phyloP scores from a whole-genome alignment of 768 basidiomycete species.

The Nidula microcarpa region DNA sequence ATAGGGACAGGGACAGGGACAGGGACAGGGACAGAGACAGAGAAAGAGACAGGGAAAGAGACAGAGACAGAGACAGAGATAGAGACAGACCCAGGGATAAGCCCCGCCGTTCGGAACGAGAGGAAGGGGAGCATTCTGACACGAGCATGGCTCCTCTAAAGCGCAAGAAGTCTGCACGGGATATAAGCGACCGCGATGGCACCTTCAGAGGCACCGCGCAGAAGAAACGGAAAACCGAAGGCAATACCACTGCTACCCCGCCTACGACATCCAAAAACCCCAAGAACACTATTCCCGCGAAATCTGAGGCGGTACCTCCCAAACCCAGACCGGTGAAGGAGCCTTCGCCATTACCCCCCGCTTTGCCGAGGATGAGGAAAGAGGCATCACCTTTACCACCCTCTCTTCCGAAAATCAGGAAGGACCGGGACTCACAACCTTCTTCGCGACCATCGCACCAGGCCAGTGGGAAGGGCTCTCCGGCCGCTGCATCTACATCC shows the following conservation, averaged over 20 bases:
- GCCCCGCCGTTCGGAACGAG: slow-evolving; percentile 12
- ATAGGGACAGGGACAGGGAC: slow-evolving; percentile 4
- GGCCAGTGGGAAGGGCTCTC: slow-evolving; percentile 10
- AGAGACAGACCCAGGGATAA: slow-evolving; percentile 9
- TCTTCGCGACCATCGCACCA: slow-evolving; percentile 17
- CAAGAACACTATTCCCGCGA: slow-evolving; percentile 24
- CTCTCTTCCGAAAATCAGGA: too few species aligned
- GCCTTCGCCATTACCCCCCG: slow-evolving; percentile 11
- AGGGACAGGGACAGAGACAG: slow-evolving; percentile 4
- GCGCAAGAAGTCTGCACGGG: slow-evolving; percentile 30
- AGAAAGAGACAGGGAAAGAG: slow-evolving; percentile 9
- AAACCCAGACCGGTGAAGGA: not conserved
- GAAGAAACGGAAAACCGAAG: slow-evolving; percentile 44
- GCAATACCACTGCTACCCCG: not conserved
- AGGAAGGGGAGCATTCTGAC: slow-evolving; percentile 18
- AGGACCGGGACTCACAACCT: too few species aligned
- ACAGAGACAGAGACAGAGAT: slow-evolving; percentile 3
- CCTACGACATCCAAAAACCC: not conserved
- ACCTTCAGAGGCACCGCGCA: slow-evolving; percentile 9
- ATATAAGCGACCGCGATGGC: slow-evolving; percentile 11
- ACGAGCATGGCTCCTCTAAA: slow-evolving; percentile 23
- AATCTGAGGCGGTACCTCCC: slow-evolving; percentile 17
- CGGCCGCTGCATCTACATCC: slow-evolving; percentile 12
- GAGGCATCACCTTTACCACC: slow-evolving; percentile 21
- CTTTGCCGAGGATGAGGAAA: slow-evolving; percentile 33